Conservation (phyloP, 768 basidiomycete species). For the Exidia glandulosa region DNA sequence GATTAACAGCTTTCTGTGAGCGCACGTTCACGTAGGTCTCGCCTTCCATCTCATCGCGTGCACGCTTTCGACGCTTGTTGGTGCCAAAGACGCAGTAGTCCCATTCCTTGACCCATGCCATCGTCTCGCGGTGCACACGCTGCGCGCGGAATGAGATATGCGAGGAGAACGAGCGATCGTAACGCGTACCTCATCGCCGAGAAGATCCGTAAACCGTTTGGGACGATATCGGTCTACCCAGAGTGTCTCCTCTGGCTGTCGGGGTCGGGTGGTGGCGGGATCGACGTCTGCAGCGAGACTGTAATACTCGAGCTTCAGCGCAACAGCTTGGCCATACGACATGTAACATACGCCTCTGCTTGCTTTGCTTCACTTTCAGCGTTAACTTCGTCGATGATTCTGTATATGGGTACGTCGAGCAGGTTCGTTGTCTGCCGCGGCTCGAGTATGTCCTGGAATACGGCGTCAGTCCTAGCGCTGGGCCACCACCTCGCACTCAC, state of each 20-base stretch:
- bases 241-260: conserved; percentile 37
- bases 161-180: background rate
- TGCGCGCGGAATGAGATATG: conserved; percentile 11
- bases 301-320: no score
- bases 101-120: conserved; percentile 97
- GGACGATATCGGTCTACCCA: conserved; percentile 97
- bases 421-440: conserved; percentile 32
- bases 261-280: no score
- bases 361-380: conserved; percentile 27
- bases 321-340: background rate
- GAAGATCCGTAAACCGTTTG: conserved; percentile 73
- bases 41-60: conserved; percentile 38
- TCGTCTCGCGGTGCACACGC: conserved; percentile 82
- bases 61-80: conserved; percentile 49
- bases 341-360: conserved; percentile 19
- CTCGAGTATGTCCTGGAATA: background rate
- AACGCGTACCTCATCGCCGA: conserved; percentile 81
- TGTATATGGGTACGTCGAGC: conserved; percentile 67
- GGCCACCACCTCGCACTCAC: conserved; percentile 10
- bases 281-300: background rate
- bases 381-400: conserved; percentile 59
- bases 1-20: no score
- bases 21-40: no score
- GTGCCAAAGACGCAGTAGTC: conserved; percentile 92
- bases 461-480: background rate